Conservation (phyloP, 2,329 filamentous ascomycete genomes). For the Cadophora luteo-olivacea region DNA sequence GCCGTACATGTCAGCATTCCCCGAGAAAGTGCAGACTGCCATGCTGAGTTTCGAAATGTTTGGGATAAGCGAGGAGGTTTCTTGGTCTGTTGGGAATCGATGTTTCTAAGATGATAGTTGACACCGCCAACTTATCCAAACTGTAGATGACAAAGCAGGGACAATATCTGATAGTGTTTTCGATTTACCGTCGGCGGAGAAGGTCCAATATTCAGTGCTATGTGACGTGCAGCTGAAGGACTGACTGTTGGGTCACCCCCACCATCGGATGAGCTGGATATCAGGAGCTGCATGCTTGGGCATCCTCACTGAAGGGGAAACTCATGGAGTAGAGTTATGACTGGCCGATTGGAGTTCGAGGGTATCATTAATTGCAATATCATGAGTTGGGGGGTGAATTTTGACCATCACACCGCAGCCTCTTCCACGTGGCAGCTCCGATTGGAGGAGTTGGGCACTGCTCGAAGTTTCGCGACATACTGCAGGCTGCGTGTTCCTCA, state of each 20-base stretch:
- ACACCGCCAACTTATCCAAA: too few relatives aligned
- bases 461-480: too few relatives aligned
- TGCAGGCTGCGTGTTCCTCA: too few relatives aligned
- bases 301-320: too few relatives aligned
- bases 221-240: neutral
- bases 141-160: neutral
- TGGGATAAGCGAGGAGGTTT: neutral
- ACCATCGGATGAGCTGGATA: neutral
- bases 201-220: neutral
- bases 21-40: conserved; percentile 38
- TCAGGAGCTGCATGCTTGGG: conserved; percentile 6
- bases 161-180: neutral
- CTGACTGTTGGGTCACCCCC: neutral
- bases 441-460: neutral
- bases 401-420: neutral
- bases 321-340: neutral
- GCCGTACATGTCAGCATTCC: conserved; percentile 35
- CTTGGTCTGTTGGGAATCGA: neutral
- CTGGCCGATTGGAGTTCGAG: neutral
- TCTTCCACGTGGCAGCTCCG: neutral
- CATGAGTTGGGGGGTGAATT: neutral
- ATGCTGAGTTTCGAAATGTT: neutral
- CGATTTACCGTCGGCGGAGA: neutral
- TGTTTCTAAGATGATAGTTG: too few relatives aligned
- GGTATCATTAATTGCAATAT: neutral